phyloP scores from a whole-genome alignment of 306 rosid genomes.

The Cicer cuneatum region DNA sequence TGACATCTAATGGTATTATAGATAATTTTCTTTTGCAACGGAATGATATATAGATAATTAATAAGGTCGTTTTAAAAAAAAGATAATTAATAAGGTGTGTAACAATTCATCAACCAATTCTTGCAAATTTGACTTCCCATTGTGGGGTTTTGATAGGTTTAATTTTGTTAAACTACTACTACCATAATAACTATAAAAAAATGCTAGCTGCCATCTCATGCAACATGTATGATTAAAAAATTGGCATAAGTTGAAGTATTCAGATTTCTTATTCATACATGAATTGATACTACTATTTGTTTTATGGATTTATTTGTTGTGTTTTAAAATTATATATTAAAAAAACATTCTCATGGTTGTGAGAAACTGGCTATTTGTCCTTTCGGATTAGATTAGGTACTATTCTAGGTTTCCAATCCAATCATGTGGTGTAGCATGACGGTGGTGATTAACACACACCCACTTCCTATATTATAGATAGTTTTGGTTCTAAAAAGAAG shows the following conservation, averaged over 20 bases:
- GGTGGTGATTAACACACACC: conserved; percentile 39
- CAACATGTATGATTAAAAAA: conserved; percentile 27
- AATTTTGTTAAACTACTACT: conserved; percentile 41
- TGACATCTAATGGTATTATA: not conserved
- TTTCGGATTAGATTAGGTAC: conserved; percentile 46
- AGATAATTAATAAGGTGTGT: not conserved
- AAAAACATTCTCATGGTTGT: not conserved
- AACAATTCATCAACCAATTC: conserved; percentile 38
- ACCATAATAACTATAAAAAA: conserved; percentile 27
- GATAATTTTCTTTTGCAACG: too few species aligned
- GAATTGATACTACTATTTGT: conserved; percentile 41
- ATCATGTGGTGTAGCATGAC: conserved; percentile 43
- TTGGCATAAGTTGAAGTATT: not conserved
- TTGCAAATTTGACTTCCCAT: conserved; percentile 24
- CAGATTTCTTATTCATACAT: conserved; percentile 8
- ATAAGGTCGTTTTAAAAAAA: too few species aligned
- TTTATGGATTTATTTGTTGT: not conserved
- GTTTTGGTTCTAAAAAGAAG: conserved; percentile 17
- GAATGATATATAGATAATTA: too few species aligned
- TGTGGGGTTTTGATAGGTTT: conserved; percentile 29
- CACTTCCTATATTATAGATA: conserved; percentile 10
- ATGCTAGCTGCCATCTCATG: conserved; percentile 31
- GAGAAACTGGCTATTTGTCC: conserved; percentile 15
- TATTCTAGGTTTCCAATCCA: conserved; percentile 45
- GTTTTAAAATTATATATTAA: not conserved